Evolutionary conservation across 73 alveolate species (phyloP).

Genomic region (Paramecium primaurelia): DNA sequence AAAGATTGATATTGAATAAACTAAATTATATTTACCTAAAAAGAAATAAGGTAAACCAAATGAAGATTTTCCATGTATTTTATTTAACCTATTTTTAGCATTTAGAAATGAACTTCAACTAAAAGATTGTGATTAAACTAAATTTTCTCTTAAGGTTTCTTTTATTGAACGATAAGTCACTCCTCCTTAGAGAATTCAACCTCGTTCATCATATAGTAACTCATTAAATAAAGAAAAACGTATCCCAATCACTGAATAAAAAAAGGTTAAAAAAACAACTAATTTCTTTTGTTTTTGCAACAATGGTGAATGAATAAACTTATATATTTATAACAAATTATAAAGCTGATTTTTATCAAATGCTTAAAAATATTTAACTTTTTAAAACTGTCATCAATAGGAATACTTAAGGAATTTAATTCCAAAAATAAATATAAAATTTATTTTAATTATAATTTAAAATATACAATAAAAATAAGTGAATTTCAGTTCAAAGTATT

Average conservation of each 20-base stretch:
- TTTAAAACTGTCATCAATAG: background rate
- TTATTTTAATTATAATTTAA: background rate
- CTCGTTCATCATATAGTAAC: background rate
- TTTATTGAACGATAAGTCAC: background rate
- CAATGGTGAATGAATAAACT: background rate
- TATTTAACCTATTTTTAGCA: background rate
- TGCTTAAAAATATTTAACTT: too few relatives aligned
- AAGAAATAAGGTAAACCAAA: conserved; percentile 23
- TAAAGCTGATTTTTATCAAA: background rate
- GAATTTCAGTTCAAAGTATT: background rate
- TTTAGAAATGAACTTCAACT: background rate
- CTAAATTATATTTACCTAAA: background rate
- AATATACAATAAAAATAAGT: background rate
- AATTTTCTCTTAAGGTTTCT: background rate
- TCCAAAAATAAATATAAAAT: background rate
- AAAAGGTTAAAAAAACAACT: background rate
- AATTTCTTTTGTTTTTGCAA: background rate
- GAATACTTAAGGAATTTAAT: background rate
- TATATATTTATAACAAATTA: background rate
- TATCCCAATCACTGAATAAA: background rate
- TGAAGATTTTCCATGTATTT: conserved; percentile 38
- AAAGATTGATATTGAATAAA: background rate
- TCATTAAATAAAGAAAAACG: background rate
- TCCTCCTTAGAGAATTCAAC: background rate
- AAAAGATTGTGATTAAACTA: background rate